These are phyloP conservation scores for Aspergillus sp. DNA, from an alignment of 2,329 filamentous ascomycete species.

Conservation along the genomic window DNA sequence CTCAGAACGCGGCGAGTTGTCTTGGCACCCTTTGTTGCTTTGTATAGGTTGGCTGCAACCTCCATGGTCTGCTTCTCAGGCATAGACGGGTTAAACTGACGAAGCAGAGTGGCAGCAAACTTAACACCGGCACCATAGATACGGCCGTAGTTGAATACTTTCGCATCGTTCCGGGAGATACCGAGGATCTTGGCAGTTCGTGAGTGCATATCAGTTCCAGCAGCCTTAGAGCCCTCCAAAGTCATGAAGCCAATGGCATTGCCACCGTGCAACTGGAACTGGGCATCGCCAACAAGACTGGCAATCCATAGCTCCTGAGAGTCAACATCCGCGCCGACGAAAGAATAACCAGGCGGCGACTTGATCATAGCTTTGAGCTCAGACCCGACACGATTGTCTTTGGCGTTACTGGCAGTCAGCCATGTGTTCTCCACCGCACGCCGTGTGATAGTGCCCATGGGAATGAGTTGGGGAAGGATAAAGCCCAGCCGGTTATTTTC, in stretches of 20 bases:
- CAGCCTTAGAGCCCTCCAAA: conserved; percentile 87
- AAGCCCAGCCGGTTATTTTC: conserved; percentile 55
- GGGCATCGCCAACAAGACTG: conserved; percentile 85
- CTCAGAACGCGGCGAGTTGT: conserved; percentile 66
- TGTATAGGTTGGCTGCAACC: conserved; percentile 74
- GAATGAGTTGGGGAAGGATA: conserved; percentile 91
- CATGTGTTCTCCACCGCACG: conserved; percentile 96
- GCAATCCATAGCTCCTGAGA: conserved; percentile 98
- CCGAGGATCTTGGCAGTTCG: conserved; percentile 86
- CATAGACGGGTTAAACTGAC: conserved; percentile 85
- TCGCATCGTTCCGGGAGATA: conserved; percentile 90
- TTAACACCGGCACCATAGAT: conserved; percentile 97
- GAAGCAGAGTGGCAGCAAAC: conserved; percentile 80
- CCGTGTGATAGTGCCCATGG: conserved; percentile 95
- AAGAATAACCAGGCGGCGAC: conserved; percentile 81
- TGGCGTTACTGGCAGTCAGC: conserved; percentile 96
- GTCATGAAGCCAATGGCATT: conserved; percentile 99
- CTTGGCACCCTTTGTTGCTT: conserved; percentile 82
- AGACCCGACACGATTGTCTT: conserved; percentile 89
- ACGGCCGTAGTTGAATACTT: conserved; percentile 97
- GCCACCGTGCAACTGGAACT: conserved; percentile 89
- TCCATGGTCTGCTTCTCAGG: conserved; percentile 70
- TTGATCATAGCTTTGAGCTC: conserved; percentile 96
- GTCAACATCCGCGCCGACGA: conserved; percentile 95
- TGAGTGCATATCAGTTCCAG: conserved; percentile 89